A percentile compares a stretch with the other conserved stretches of the same genome.
These are phyloP conservation scores for Elaeagnus macrophylla DNA, from an alignment of 306 rosid genomes.

Conservation along the genomic window DNA sequence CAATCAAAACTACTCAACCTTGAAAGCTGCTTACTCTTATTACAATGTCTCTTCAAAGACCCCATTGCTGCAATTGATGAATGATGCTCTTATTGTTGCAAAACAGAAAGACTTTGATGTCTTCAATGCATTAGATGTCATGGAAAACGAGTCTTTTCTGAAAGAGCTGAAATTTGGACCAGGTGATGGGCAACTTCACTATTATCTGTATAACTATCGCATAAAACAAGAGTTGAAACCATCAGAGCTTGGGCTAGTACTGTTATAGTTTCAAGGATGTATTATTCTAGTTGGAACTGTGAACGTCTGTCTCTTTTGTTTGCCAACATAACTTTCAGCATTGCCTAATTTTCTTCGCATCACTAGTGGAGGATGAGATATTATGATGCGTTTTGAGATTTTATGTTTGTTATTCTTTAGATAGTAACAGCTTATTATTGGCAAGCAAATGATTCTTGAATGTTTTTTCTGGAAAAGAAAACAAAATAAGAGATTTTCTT, in stretches of 20 bases:
- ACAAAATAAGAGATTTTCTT: no score
- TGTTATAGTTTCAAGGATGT: conserved; percentile 31
- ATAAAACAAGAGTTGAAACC: conserved; percentile 42
- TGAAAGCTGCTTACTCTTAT: conserved; percentile 84
- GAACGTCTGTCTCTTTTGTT: conserved; percentile 20
- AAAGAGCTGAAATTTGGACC: conserved; percentile 63
- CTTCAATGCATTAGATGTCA: conserved; percentile 75
- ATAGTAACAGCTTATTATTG: no score
- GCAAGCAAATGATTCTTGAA: no score
- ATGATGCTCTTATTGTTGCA: conserved; percentile 65
- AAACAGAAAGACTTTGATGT: conserved; percentile 68
- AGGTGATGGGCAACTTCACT: conserved; percentile 62
- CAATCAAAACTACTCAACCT: conserved; percentile 50
- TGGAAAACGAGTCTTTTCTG: conserved; percentile 57
- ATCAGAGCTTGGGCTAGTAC: conserved; percentile 57
- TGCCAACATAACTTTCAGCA: no score
- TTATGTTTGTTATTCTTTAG: no score
- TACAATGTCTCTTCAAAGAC: conserved; percentile 63
- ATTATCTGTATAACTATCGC: conserved; percentile 51
- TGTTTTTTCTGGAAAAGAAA: no score
- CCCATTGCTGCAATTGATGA: conserved; percentile 69
- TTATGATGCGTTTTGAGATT: no score
- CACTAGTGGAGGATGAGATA: no score
- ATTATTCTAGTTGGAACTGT: conserved; percentile 2
- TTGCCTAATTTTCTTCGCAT: conserved; percentile 16